Evolutionary conservation across 208 protist genomes (phyloP).

Genomic region (Acanthamoeba sp.): DNA sequence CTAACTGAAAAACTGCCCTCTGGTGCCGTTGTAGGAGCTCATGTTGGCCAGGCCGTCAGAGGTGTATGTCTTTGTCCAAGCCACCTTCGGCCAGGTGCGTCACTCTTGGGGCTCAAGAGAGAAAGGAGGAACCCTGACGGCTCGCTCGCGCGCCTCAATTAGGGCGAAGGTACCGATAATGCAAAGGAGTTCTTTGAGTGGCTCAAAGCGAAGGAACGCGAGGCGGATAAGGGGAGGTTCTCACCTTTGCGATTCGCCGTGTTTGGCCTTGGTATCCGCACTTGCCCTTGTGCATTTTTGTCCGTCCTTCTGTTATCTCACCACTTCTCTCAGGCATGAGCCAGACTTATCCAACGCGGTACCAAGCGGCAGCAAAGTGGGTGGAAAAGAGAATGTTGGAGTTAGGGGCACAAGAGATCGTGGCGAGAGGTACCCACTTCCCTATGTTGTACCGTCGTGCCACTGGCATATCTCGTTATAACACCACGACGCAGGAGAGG

Average conservation of each 20-base stretch:
- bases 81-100: slow-evolving; percentile 60
- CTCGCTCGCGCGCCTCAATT: too few relatives aligned
- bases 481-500: not conserved
- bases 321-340: slow-evolving; percentile 56
- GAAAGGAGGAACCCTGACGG: not conserved
- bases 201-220: slow-evolving; percentile 18
- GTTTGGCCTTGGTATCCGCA: slow-evolving; percentile 76
- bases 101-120: too few relatives aligned
- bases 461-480: too few relatives aligned
- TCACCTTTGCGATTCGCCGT: slow-evolving; percentile 18
- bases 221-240: not conserved
- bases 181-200: slow-evolving; percentile 69
- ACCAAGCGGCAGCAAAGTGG: slow-evolving; percentile 51
- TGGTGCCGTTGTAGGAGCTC: not conserved
- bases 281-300: too few relatives aligned
- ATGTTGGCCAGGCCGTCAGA: not conserved
- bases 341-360: slow-evolving; percentile 55
- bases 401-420: not conserved
- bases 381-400: slow-evolving; percentile 54
- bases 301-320: too few relatives aligned
- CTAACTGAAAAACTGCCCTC: not conserved
- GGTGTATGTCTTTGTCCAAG: slow-evolving; percentile 56
- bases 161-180: slow-evolving; percentile 71
- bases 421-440: slow-evolving; percentile 4
- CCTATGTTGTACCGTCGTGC: too few relatives aligned